These are phyloP conservation scores for Ceratobasidium sp. DNA, from an alignment of 1,284 basidiomycete species.

Conservation along the genomic window DNA sequence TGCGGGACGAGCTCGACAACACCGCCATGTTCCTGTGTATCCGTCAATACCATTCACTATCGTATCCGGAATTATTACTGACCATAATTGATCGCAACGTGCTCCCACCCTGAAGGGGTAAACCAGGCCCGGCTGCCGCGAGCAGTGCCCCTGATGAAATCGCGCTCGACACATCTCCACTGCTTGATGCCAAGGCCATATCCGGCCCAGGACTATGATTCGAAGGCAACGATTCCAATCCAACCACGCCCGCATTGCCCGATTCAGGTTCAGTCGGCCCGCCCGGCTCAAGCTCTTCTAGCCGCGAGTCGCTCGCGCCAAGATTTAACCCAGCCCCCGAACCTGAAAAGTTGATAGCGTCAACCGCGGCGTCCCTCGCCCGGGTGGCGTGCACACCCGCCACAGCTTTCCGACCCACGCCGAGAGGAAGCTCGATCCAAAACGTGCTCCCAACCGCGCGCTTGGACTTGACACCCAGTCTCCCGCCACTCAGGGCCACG, in stretches of 20 bases:
- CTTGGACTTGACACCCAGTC: conserved; percentile 71
- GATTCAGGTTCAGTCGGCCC: not conserved
- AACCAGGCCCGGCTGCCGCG: conserved; percentile 5
- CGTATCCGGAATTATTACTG: not conserved
- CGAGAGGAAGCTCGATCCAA: conserved; percentile 69
- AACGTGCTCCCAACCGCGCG: conserved; percentile 71
- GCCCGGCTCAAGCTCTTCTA: not conserved
- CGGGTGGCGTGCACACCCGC: conserved; percentile 27
- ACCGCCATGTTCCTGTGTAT: conserved; percentile 24
- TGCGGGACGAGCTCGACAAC: conserved; percentile 28
- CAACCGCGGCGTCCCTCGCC: conserved; percentile 26
- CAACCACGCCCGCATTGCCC: no score
- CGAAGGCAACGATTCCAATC: not conserved
- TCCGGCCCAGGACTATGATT: not conserved
- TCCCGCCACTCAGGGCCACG: conserved; percentile 81
- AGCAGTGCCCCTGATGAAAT: conserved; percentile 9
- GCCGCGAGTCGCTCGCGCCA: not conserved
- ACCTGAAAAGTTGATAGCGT: conserved; percentile 35
- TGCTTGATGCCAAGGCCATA: conserved; percentile 12
- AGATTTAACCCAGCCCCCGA: conserved; percentile 3
- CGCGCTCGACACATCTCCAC: conserved; percentile 14
- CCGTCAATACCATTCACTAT: not conserved
- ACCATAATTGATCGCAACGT: conserved; percentile 30
- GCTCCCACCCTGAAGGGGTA: conserved; percentile 25
- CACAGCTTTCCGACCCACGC: conserved; percentile 33